Evolutionary conservation across 2,329 filamentous ascomycete genomes (phyloP).

Genomic region (Colletotrichum liaoningense): DNA sequence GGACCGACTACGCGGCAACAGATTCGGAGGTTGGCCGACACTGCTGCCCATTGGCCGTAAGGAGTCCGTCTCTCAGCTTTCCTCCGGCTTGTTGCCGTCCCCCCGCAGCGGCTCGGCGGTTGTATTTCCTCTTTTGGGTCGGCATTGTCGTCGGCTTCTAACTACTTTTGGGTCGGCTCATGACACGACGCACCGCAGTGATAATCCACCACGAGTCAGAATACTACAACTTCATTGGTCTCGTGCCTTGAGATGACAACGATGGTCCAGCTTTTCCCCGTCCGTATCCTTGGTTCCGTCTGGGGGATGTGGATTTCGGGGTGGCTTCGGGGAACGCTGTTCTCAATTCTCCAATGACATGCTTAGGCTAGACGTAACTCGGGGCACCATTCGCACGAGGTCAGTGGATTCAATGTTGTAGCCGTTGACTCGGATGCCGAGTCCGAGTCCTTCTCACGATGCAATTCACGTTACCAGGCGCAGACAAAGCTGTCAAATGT

Average conservation of each 20-base stretch:
- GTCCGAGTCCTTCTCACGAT: not conserved
- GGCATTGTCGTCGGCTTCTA: not conserved
- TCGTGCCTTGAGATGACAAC: not conserved
- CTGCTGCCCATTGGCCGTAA: not conserved
- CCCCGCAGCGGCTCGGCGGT: not conserved
- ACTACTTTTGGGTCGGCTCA: not conserved
- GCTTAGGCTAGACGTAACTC: not conserved
- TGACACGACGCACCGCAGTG: not conserved
- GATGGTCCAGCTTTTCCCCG: not conserved
- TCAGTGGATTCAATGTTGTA: not conserved
- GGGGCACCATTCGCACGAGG: slow-evolving; percentile 15
- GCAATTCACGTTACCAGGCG: not conserved
- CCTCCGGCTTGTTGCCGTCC: not conserved
- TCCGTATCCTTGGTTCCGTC: not conserved
- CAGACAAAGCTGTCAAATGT: not conserved
- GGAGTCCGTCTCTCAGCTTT: not conserved
- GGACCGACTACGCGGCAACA: not conserved
- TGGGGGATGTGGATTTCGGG: slow-evolving; percentile 10
- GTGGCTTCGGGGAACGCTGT: not conserved
- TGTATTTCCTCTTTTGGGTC: not conserved
- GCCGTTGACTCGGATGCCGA: not conserved
- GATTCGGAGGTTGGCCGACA: slow-evolving; percentile 5
- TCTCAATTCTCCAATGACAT: slow-evolving; percentile 14
- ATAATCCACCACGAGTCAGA: slow-evolving; percentile 29
- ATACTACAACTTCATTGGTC: not conserved